A percentile compares a stretch with the other conserved stretches of the same genome.
These are phyloP conservation scores for Pythium pectinolyticum DNA, from an alignment of 352 stramenopile genomes.

Conservation along the genomic window DNA sequence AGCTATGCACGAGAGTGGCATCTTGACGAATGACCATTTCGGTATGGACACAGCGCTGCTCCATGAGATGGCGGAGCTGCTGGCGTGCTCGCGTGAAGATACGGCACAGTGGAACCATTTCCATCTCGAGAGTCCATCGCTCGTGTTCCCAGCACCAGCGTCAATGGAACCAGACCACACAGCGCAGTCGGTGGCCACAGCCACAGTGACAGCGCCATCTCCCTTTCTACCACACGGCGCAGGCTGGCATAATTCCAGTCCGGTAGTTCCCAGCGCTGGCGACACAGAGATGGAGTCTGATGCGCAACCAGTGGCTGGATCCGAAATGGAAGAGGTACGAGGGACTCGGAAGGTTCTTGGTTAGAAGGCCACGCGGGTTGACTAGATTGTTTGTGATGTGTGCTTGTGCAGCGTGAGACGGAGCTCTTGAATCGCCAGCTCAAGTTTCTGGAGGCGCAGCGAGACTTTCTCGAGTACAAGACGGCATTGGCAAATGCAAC, in stretches of 20 bases:
- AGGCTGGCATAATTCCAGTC: no score
- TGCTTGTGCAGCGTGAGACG: conserved; percentile 22
- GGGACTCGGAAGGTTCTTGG: no score
- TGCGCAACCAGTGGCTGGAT: no score
- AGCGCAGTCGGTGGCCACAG: no score
- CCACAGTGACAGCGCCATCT: no score
- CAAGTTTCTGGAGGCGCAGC: conserved; percentile 57
- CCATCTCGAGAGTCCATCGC: conserved; percentile 22
- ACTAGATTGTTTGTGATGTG: background rate
- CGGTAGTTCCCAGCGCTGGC: no score
- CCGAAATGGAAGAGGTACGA: no score
- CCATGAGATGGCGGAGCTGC: conserved; percentile 26
- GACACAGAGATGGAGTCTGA: no score
- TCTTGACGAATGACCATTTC: conserved; percentile 15
- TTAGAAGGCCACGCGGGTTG: background rate
- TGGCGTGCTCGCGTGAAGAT: conserved; percentile 9
- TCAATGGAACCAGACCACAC: no score
- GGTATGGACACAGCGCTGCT: conserved; percentile 20
- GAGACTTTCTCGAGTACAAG: conserved; percentile 58
- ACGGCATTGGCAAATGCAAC: conserved; percentile 16
- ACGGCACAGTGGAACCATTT: conserved; percentile 16
- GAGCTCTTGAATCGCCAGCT: conserved; percentile 49
- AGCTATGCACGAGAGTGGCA: conserved; percentile 13
- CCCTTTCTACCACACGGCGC: no score
- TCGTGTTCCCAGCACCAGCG: conserved; percentile 3